A percentile compares a stretch with the other conserved stretches of the same genome.
These are phyloP conservation scores for Guillardia theta DNA, from an alignment of 78 protist species.

Conservation along the genomic window DNA sequence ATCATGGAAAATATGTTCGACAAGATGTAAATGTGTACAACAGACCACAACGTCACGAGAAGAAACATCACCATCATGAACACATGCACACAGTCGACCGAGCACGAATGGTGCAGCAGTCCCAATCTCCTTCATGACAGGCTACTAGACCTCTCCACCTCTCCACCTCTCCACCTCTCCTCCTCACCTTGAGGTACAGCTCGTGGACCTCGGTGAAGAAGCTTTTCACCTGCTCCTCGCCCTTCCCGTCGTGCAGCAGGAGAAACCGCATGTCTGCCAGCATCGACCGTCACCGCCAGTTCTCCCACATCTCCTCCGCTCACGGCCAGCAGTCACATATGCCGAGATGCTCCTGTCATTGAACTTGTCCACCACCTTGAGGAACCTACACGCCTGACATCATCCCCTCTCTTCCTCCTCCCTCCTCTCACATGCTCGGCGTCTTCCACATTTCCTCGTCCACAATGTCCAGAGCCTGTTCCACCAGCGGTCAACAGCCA, in stretches of 20 bases:
- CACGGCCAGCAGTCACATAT: neutral
- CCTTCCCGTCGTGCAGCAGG: conserved; percentile 9
- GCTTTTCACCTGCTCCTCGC: neutral
- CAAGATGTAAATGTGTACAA: no score
- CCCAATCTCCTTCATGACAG: no score
- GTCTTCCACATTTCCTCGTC: conserved; percentile 17
- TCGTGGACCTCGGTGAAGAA: conserved; percentile 28
- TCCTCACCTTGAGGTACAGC: conserved; percentile 4
- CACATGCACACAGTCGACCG: no score
- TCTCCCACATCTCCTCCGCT: neutral
- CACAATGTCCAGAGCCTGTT: neutral
- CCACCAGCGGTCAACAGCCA: neutral
- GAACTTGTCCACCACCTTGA: conserved; percentile 19
- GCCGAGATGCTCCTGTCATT: neutral
- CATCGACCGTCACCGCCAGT: no score
- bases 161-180: no score
- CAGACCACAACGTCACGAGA: no score
- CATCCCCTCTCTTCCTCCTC: no score
- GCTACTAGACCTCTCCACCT: no score
- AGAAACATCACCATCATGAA: no score
- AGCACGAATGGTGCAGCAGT: no score
- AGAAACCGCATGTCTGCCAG: neutral
- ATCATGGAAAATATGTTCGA: no score
- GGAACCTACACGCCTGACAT: neutral
- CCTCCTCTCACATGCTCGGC: no score